Percentiles rank a stretch among this genome's conserved stretches.
Conservation (phyloP, 1,139 yeast genomes). For the Pichiaceae sp. region DNA sequence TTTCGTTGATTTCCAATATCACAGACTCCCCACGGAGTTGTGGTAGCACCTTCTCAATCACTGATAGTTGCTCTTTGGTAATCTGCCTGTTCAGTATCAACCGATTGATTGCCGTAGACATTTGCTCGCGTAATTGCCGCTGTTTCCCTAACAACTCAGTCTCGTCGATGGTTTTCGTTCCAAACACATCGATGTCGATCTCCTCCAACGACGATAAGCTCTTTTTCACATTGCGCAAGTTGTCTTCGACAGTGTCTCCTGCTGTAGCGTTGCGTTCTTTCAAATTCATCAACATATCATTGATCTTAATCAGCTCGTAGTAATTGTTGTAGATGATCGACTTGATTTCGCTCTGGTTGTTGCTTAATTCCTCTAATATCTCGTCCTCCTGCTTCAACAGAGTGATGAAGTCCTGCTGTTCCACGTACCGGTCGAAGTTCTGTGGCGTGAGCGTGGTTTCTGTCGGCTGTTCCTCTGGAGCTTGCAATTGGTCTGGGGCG, state of each 20-base stretch:
- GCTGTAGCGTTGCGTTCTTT: conserved; percentile 14
- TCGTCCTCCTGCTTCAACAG: conserved; percentile 31
- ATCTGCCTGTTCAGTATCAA: conserved; percentile 10
- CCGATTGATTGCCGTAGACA: conserved; percentile 12
- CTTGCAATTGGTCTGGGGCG: not conserved
- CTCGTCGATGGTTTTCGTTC: not conserved
- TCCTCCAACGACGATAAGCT: conserved; percentile 6
- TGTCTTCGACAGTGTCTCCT: conserved; percentile 9
- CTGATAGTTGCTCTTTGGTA: conserved; percentile 7
- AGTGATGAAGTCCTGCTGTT: conserved; percentile 25
- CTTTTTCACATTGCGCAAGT: conserved; percentile 12
- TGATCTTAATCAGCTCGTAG: conserved; percentile 39
- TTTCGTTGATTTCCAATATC: conserved; percentile 18
- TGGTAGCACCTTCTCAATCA: conserved; percentile 14
- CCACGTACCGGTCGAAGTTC: conserved; percentile 30
- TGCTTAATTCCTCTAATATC: conserved; percentile 32
- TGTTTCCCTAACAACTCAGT: not conserved
- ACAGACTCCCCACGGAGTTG: conserved; percentile 13
- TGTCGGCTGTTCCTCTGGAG: not conserved
- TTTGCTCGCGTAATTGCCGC: conserved; percentile 5
- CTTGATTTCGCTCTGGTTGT: conserved; percentile 37
- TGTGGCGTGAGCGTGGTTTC: conserved; percentile 15
- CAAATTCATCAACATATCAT: conserved; percentile 29
- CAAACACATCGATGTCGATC: conserved; percentile 4
- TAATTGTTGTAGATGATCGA: conserved; percentile 44